phyloP scores from a whole-genome alignment of 306 rosid species.

The Vachellia collinsii region DNA sequence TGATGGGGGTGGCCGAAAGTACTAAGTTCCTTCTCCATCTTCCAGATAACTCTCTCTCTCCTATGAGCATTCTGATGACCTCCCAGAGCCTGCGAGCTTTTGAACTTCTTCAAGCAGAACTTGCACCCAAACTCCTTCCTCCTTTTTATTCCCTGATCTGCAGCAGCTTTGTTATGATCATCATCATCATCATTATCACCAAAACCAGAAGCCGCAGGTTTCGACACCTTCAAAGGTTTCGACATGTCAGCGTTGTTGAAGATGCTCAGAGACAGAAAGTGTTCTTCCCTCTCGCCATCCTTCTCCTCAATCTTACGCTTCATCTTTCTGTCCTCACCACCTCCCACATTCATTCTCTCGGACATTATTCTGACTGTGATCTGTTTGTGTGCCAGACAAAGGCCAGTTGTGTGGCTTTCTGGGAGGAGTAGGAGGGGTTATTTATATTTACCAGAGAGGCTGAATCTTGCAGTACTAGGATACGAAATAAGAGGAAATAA shows the following conservation, averaged over 20 bases:
- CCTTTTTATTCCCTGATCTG: too few species aligned
- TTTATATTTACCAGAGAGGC: neutral
- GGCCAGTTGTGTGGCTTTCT: neutral
- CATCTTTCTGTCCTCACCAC: neutral
- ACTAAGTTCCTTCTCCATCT: constrained; percentile 1
- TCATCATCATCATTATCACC: neutral
- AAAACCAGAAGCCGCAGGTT: neutral
- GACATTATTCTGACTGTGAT: neutral
- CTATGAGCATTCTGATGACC: constrained; percentile 19
- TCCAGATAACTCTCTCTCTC: neutral
- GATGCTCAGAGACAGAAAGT: neutral
- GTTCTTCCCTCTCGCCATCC: neutral
- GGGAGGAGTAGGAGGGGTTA: neutral
- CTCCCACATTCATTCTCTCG: neutral
- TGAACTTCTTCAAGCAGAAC: neutral
- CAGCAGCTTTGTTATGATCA: neutral
- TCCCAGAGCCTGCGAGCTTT: constrained; percentile 10
- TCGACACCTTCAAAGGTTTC: neutral
- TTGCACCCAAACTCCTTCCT: neutral
- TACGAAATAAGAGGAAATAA: neutral
- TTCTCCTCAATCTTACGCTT: neutral
- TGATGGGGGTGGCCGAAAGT: neutral
- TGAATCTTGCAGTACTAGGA: neutral
- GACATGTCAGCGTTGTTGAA: neutral
- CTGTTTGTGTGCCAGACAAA: neutral